Percentiles rank a stretch among this genome's conserved stretches.
These are phyloP conservation scores for Rhizopus delemar DNA, from an alignment of 371 early-diverging fungal species.

Conservation along the genomic window DNA sequence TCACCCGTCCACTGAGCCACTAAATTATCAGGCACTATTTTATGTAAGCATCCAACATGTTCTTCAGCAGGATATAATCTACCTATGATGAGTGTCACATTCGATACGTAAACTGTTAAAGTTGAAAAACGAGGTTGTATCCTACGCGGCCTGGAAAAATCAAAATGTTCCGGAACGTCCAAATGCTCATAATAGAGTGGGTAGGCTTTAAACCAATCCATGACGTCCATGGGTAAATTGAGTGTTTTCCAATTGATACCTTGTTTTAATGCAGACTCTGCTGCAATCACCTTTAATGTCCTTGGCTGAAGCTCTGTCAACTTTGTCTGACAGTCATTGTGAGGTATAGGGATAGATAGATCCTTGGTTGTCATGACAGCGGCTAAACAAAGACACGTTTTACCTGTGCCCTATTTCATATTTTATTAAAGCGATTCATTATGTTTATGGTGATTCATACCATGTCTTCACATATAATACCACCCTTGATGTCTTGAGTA, in stretches of 20 bases:
- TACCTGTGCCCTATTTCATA: conserved; percentile 66
- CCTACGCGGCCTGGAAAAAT: conserved; percentile 24
- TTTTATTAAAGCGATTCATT: background rate
- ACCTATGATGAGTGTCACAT: conserved; percentile 65
- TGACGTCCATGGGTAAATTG: conserved; percentile 27
- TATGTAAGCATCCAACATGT: background rate
- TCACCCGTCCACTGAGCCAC: conserved; percentile 75
- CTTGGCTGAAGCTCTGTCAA: conserved; percentile 3
- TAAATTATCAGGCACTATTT: conserved; percentile 72
- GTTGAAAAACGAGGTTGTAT: conserved; percentile 21
- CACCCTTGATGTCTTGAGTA: conserved; percentile 58
- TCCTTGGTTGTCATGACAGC: conserved; percentile 61
- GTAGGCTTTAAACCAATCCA: conserved; percentile 33
- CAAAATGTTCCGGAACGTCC: conserved; percentile 20
- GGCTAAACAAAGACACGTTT: conserved; percentile 72
- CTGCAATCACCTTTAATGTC: conserved; percentile 43
- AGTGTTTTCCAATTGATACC: conserved; percentile 46
- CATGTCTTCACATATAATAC: conserved; percentile 82
- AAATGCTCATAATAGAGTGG: conserved; percentile 53
- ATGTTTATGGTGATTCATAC: conserved; percentile 25
- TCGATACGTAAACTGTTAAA: conserved; percentile 57
- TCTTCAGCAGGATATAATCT: conserved; percentile 1
- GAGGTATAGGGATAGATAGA: conserved; percentile 28
- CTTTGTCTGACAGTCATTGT: background rate
- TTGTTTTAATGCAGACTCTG: conserved; percentile 32